Evolutionary conservation across 2,329 filamentous ascomycete genomes (phyloP), one percentile per base, ranked within the genome.

Genomic region (Sclerotinia trifoliorum): DNA sequence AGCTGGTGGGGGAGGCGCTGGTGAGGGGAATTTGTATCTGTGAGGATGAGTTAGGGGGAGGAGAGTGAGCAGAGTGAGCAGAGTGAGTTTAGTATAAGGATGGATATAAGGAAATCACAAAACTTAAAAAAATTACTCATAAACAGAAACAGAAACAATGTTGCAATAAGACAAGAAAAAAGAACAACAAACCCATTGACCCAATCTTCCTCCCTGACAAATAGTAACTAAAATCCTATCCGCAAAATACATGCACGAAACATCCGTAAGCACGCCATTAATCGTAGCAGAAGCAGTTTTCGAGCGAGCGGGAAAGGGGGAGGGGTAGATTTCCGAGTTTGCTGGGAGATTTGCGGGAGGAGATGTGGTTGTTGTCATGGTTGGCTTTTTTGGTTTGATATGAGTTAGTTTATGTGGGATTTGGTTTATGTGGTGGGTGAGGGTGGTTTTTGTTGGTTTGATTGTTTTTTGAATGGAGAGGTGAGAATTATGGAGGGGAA

Each of bases 161-260:
- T 29, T 29, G 5, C n/a, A 29, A 29, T 29, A 29, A 29, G 5
- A 29, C 29, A 66, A 39, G 44, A 1, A 19, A 58, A 39, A 44
- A 62, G 35, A 39, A 39, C 6, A 49, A 69, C 60, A 46, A 77
- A 97, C 93, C 95, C 95, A 99, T 83, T 98, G 95, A 26, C 92
- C 91, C 58, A 98, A 81, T 69, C 90, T 86, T 8, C 94, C 94
- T 70, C 90, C 86, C 80, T 98, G 95, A 0, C 91, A 92, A 69
- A 98, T 85, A 0, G 93, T 97, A 71, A 99, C 82, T 74, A 99
- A 81, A 74, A 99, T 93, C 80, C 93, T 96, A 84, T 98, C 95
- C 11, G 89, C 85, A 80, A 98, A 98, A 74, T 84, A 87, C 66
- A 93, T 83, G 15, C 85, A 84, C 51, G 87, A 88, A 46, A 92